These are phyloP conservation scores for Waltergamsia citrina DNA, from an alignment of 2,329 filamentous ascomycete species.

Conservation along the genomic window DNA sequence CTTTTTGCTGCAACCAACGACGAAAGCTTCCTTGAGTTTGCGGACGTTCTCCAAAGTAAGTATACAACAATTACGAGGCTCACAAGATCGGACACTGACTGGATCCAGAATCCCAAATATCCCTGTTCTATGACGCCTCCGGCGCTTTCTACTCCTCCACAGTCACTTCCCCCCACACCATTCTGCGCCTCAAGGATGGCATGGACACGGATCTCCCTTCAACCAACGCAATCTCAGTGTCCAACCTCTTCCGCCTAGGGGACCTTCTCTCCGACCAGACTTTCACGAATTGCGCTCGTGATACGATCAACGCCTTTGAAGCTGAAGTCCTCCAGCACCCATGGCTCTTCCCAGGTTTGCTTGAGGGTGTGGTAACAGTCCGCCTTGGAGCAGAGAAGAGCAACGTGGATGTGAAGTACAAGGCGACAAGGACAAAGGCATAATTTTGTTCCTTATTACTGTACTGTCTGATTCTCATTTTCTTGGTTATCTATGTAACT, in stretches of 20 bases:
- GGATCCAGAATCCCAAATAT: constrained; percentile 65
- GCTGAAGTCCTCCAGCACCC: constrained; percentile 88
- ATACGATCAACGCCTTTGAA: constrained; percentile 78
- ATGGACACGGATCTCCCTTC: constrained; percentile 91
- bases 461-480: background rate
- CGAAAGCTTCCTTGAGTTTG: constrained; percentile 67
- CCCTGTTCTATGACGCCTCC: constrained; percentile 64
- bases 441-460: constrained; percentile 3
- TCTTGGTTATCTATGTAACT: background rate
- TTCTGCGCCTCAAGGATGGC: constrained; percentile 86
- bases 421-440: constrained; percentile 11
- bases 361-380: constrained; percentile 66
- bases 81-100: too few species aligned
- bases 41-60: constrained; percentile 68
- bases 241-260: constrained; percentile 76
- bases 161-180: constrained; percentile 52
- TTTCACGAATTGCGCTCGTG: constrained; percentile 56
- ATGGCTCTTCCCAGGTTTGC: constrained; percentile 77
- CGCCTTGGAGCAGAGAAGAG: constrained; percentile 50
- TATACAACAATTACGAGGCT: too few species aligned
- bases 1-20: constrained; percentile 79
- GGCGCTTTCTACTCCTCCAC: constrained; percentile 69
- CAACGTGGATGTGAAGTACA: constrained; percentile 15
- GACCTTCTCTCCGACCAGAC: constrained; percentile 55
- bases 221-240: constrained; percentile 77